Base-by-base conservation (phyloP, 140 eudicot species). In the Ambrosia hybrid region DNA sequence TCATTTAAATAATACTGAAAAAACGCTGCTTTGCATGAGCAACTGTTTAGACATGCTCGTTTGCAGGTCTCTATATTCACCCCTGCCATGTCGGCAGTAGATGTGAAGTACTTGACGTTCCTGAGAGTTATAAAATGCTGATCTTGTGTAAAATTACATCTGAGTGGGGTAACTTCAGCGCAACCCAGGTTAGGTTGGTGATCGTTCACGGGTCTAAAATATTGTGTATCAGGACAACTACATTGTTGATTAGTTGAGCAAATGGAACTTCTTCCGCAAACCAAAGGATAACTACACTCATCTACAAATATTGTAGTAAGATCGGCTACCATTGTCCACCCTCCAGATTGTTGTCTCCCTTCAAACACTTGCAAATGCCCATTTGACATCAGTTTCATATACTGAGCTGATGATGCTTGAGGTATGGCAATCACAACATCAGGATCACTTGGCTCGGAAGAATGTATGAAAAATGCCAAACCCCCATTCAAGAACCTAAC, bases 231-330 rank as follows among this genome's bases (percentile, higher is more conserved):
- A 30, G 34, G 34, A 30, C 34, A 30, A 30, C 2, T 2, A 30
- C 34, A 30, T 30, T 30, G 34, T 30, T 30, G 34, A 30, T 30
- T 30, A 30, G 34, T 30, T 30, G 34, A 73, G 79, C 83, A 79
- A 58, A 79, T 51, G 5, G 75, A 58, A 43, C 59, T 73, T 36
- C 52, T 67, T 10, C 79, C 66, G 4, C 71, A 79, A 17, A 10
- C 59, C n/a, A 37, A 58, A 11, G 83, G 79, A 51, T 72, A 78
- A 33, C 2, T 1, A 48, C 78, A 78, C 4, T 72, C 69, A 4
- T 52, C 59, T 12, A 51, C 9, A 51, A 5, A 1, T 14, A 2
- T 30, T 0, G 5, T 10, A 30, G 57, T 16, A 16, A 71, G 36
- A 65, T 78, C 72, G 1, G 17, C 39, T 34, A 60, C 30, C 30